Evolutionary conservation across 345 rosid species (phyloP), one percentile per base, ranked within the genome.

Genomic region (Noccaea bulbosa): DNA sequence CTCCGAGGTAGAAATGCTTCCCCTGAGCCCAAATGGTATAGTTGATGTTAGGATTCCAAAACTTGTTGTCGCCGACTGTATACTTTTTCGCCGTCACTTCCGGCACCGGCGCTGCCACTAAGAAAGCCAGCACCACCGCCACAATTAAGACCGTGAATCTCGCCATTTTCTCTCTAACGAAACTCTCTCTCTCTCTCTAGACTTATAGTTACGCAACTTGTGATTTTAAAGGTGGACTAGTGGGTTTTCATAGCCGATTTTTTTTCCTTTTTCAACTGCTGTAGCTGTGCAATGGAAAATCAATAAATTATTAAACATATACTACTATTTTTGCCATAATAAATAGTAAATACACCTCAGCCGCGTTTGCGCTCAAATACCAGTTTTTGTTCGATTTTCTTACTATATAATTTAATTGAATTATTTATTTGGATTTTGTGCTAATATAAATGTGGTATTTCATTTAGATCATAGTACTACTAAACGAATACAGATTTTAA

Each of bases 1-100:
- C 97, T 0, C 87, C 98, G 76, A 86, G 82, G 83, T 86, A 85
- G 78, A 93, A 93, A 38, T 87, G 93, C 56, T 84, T 91, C 73
- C 65, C 88, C 70, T 84, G 72, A 74, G 91, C 91, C 97, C 97
- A 93, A 8, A 82, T 53, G 20, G 91, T 91, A 69, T 87, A 91
- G 89, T 91, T 90, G 24, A 88, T 82, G 80, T 83, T 86, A 48
- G 71, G 72, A 46, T 78, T 79, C 98, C 98, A 93, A 8, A 82
- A 86, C 81, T 70, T 79, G 79, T 78, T 87, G 0, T 62, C 65
- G 37, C 97, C 98, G 0, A 91, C 97, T 30, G 61, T 83, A 53
- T 60, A 91, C 83, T 82, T 85, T 12, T 86, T 88, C 9, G 90
- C 92, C 38, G 79, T 78, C 45, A 79, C 94, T 73, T 75, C 74